phyloP scores from a whole-genome alignment of 192 early-diverging fungal species.

The Pilaira anomala region DNA sequence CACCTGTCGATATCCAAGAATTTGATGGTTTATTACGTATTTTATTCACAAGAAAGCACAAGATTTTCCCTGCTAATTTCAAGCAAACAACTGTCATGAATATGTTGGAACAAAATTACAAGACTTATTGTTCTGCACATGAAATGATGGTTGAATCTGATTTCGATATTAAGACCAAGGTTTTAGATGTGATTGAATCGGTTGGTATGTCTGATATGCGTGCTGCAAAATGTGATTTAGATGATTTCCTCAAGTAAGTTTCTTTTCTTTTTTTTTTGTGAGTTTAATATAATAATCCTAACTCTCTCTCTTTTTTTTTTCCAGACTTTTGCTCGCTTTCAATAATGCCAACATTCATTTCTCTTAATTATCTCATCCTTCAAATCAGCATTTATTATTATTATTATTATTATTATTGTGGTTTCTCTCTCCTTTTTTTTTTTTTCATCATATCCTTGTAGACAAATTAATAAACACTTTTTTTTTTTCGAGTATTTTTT shows the following conservation, averaged over 20 bases:
- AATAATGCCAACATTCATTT: slow-evolving; percentile 92
- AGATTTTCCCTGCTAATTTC: slow-evolving; percentile 80
- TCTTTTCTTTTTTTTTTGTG: neutral
- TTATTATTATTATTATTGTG: too few relatives aligned
- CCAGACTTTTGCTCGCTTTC: slow-evolving; percentile 81
- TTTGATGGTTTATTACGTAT: slow-evolving; percentile 97
- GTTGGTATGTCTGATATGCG: slow-evolving; percentile 69
- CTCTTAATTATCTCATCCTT: slow-evolving; percentile 44
- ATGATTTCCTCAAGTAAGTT: slow-evolving; percentile 85
- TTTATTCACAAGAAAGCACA: slow-evolving; percentile 91
- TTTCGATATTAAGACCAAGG: slow-evolving; percentile 82
- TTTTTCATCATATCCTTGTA: too few relatives aligned
- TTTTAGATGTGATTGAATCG: slow-evolving; percentile 70
- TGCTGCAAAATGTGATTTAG: slow-evolving; percentile 89
- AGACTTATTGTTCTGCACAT: slow-evolving; percentile 82
- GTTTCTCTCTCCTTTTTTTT: too few relatives aligned
- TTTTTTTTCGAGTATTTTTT: too few relatives aligned
- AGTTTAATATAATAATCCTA: slow-evolving; percentile 9
- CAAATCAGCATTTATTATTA: too few relatives aligned
- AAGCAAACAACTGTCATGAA: slow-evolving; percentile 83
- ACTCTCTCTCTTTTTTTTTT: neutral
- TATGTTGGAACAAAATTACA: slow-evolving; percentile 95
- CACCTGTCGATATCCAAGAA: slow-evolving; percentile 91
- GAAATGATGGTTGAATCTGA: slow-evolving; percentile 77
- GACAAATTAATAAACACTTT: neutral